A percentile compares a stretch with the other conserved stretches of the same genome.
Evolutionary conservation across 305 asterid species (phyloP).

Genomic region (Solanum chacoense): DNA sequence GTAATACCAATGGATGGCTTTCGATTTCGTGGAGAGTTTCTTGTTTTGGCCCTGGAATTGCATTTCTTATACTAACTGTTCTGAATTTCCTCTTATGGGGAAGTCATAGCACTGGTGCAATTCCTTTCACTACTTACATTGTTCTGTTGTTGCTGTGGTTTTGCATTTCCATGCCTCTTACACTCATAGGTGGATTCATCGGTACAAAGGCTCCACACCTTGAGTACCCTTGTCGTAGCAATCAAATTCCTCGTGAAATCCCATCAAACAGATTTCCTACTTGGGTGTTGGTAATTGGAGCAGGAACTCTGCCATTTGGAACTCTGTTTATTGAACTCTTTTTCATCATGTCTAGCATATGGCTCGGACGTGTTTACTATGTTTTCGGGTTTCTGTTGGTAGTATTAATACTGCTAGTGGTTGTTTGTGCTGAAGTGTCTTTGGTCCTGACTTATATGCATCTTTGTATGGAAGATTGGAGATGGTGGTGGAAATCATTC

Average conservation of each 20-base stretch:
- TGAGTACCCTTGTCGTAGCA: constrained; percentile 17
- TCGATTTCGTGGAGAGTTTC: constrained; percentile 19
- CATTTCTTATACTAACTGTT: constrained; percentile 8
- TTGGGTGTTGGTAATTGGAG: constrained; percentile 19
- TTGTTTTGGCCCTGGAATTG: constrained; percentile 23
- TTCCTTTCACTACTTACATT: constrained; percentile 17
- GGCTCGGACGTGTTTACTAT: constrained; percentile 25
- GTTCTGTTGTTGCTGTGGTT: constrained; percentile 21
- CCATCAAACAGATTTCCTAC: constrained; percentile 20
- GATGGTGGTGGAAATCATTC: constrained; percentile 33
- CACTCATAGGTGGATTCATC: constrained; percentile 15
- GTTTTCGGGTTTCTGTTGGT: constrained; percentile 25
- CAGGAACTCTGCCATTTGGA: constrained; percentile 26
- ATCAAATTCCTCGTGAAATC: constrained; percentile 23
- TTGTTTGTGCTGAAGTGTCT: constrained; percentile 24
- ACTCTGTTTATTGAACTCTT: constrained; percentile 24
- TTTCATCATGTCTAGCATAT: constrained; percentile 28
- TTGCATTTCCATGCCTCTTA: constrained; percentile 24
- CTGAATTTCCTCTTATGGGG: constrained; percentile 24
- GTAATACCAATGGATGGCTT: constrained; percentile 12
- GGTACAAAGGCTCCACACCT: constrained; percentile 9
- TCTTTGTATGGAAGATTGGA: constrained; percentile 27
- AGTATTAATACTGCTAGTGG: constrained; percentile 12
- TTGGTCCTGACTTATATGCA: constrained; percentile 23
- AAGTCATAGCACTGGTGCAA: constrained; percentile 23